Evolutionary conservation across 345 rosid genomes (phyloP).

Genomic region (Sapria himalayana): DNA sequence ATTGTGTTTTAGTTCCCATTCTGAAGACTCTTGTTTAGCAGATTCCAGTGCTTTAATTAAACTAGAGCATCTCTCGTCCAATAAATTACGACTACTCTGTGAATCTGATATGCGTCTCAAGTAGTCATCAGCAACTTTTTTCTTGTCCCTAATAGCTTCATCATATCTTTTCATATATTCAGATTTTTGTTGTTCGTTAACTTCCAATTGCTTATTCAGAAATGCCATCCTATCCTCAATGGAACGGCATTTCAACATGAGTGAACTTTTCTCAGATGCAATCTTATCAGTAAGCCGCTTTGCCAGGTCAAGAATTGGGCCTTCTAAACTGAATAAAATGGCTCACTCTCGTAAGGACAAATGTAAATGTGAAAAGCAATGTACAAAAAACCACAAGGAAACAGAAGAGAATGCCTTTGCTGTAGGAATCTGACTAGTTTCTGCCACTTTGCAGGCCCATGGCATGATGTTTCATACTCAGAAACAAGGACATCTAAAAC

Average conservation of each 20-base stretch:
- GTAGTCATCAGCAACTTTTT: conserved; percentile 69
- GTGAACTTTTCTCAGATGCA: conserved; percentile 70
- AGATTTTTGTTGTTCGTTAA: conserved; percentile 61
- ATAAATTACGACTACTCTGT: conserved; percentile 52
- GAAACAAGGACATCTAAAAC: conserved; percentile 59
- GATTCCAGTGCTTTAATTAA: conserved; percentile 55
- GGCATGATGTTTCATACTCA: conserved; percentile 56
- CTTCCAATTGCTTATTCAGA: conserved; percentile 65
- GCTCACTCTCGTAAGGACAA: background rate
- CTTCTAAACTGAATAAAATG: conserved; percentile 49
- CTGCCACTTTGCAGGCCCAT: conserved; percentile 91
- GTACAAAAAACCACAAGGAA: background rate
- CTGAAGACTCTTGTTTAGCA: conserved; percentile 42
- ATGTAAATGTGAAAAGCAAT: background rate
- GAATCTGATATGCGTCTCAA: conserved; percentile 45
- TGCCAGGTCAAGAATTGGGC: conserved; percentile 64
- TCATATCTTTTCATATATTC: conserved; percentile 81
- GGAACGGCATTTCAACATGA: conserved; percentile 53
- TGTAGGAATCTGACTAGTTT: conserved; percentile 67
- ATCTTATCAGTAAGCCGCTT: conserved; percentile 60
- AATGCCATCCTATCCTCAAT: conserved; percentile 67
- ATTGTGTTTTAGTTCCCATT: conserved; percentile 64
- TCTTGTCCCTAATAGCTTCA: conserved; percentile 86
- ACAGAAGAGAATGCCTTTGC: conserved; percentile 32
- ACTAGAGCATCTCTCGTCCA: conserved; percentile 69